A percentile compares a stretch with the other conserved stretches of the same genome.
Conservation (phyloP, 495 filamentous ascomycete species). For the Chaetomium cochliodes region DNA sequence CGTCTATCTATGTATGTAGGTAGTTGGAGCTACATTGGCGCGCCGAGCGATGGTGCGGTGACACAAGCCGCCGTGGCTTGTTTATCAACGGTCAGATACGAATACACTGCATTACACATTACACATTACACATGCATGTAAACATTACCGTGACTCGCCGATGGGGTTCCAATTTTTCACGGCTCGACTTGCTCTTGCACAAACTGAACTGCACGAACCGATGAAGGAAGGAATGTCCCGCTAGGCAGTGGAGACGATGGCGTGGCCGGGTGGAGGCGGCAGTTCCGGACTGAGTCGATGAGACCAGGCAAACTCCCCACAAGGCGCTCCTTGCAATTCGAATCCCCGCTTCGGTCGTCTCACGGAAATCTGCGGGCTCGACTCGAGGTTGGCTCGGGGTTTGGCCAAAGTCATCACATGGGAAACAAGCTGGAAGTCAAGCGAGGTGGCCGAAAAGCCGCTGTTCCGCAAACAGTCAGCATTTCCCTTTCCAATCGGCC, state of each 20-base stretch:
- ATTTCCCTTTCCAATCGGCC: constrained; percentile 4
- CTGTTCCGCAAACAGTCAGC: constrained; percentile 9
- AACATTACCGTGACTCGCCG: neutral
- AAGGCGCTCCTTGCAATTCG: constrained; percentile 14
- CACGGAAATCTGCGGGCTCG: neutral
- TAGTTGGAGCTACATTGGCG: neutral
- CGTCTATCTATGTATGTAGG: too few relatives aligned
- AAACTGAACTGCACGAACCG: neutral
- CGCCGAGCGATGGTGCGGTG: neutral
- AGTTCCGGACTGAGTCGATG: neutral
- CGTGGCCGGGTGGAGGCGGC: constrained; percentile 4
- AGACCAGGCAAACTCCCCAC: constrained; percentile 8
- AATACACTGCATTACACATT: neutral
- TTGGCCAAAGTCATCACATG: constrained; percentile 6
- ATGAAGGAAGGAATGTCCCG: neutral
- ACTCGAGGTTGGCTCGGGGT: too few relatives aligned
- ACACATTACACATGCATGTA: neutral
- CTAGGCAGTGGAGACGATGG: neutral
- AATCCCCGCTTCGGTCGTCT: constrained; percentile 8
- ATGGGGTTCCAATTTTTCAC: neutral
- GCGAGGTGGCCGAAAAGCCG: neutral
- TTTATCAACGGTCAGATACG: neutral
- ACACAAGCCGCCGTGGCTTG: neutral
- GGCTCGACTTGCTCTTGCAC: neutral
- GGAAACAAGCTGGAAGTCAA: neutral